Conservation (phyloP, 306 rosid genomes). For the barrel medic (Medicago truncatula) region MtrunA17r5.0-ANR NC_053042.1:28811501-28812000, state of each 20-base stretch:
- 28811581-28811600: background rate
- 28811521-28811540: conserved; percentile 51
- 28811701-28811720: background rate
- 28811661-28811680: conserved; percentile 27
- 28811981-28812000: no score
- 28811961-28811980: no score
- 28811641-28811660: background rate
- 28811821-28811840: no score
- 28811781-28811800: no score
- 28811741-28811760: background rate
- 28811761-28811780: conserved; percentile 6
- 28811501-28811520: conserved; percentile 61
- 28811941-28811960: no score
- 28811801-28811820: no score
- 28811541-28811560: background rate
- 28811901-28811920: no score
- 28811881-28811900: no score
- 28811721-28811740: conserved; percentile 2
- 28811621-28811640: background rate
- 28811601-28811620: conserved; percentile 17
- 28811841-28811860: no score
- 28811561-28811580: background rate
- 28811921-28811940: no score
- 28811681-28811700: background rate
- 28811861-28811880: no score